phyloP scores from a whole-genome alignment of 1,284 basidiomycete genomes.

The Ceraceosorus guamensis region DNA sequence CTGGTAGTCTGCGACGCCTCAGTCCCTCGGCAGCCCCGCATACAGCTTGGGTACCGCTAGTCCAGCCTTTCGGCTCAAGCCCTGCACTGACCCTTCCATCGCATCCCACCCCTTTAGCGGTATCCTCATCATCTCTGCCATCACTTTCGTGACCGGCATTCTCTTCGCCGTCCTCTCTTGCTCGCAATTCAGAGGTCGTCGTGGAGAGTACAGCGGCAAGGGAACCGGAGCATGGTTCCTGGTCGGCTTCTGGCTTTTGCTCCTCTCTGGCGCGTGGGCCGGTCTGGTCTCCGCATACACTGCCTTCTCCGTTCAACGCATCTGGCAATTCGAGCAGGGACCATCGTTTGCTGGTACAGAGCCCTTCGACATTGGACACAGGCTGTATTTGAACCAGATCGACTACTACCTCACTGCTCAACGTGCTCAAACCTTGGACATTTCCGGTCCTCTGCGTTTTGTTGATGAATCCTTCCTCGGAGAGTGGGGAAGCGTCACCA shows the following conservation, averaged over 20 bases:
- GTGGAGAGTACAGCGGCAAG: slow-evolving; percentile 33
- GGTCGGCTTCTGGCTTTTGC: slow-evolving; percentile 21
- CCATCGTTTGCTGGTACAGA: no score
- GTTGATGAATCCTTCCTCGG: slow-evolving; percentile 5
- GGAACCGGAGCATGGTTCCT: slow-evolving; percentile 30
- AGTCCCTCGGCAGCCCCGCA: no score
- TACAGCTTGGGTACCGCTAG: no score
- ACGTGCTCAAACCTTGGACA: slow-evolving; percentile 12
- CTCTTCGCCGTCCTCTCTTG: slow-evolving; percentile 25
- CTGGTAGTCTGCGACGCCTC: no score
- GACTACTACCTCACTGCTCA: slow-evolving; percentile 7
- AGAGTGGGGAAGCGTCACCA: slow-evolving; percentile 5
- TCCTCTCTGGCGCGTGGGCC: slow-evolving; percentile 22
- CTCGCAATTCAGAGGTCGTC: slow-evolving; percentile 25
- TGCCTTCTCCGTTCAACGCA: slow-evolving; percentile 21
- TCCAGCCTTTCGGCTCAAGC: no score
- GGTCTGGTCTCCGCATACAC: slow-evolving; percentile 28
- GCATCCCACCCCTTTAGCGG: no score
- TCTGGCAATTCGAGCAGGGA: slow-evolving; percentile 21
- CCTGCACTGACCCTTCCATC: no score
- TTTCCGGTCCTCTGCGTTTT: slow-evolving; percentile 8
- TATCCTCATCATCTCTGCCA: slow-evolving; percentile 18
- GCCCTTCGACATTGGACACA: slow-evolving; percentile 20
- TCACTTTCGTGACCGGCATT: slow-evolving; percentile 23
- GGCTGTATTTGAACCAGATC: slow-evolving; percentile 19